Base-by-base conservation (phyloP, 768 basidiomycete genomes). In the Rhodotorula graminis region DNA sequence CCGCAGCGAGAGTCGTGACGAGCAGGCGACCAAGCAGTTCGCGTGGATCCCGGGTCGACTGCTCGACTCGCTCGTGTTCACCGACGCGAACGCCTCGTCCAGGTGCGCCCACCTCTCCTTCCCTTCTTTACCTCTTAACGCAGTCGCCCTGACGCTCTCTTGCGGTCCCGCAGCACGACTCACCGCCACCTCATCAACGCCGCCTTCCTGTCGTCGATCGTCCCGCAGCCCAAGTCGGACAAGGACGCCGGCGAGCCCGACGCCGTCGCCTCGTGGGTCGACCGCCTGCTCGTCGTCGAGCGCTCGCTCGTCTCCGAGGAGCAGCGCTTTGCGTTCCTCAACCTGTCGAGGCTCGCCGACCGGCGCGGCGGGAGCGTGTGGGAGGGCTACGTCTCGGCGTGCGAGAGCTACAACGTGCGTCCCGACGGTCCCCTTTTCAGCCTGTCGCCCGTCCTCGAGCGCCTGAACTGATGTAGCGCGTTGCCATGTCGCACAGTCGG, bases 21-120 rank as follows among this genome's bases (percentile, higher is more conserved):
- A 85, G 4, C 83, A 86, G 1, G 92, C 92, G 3, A 84, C 89
- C 44, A 77, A 83, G 25, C 90, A 94, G 59, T 97, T 98, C 78
- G 87, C 87, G 0, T 99, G 96, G 96, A 97, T 99, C 72, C 93
- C 96, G 0, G 84, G 88, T 40, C 83, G 85, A 53, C 83, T 98
- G 44, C 82, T 94, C 16, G 84, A 84, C 55, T 84, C 85, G 71
- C 65, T 69, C 21, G 40, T 4, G 2, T 65, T 57, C 33, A 9
- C 9, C 18, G 61, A 58, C 23, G 15, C 44, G 0, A 16, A 33
- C 19, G 60, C 3, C 10, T 40, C 25, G n/a, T 31, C 42, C 29
- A n/a, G 27, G 56, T 46, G 52, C 23, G 29, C 19, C 0, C 16
- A n/a, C n/a, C n/a, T n/a, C n/a, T n/a, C 56, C 29, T 58, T 25